Evolutionary conservation across 352 stramenopile genomes (phyloP).

Genomic region (Salisapilia sapeloensis): DNA sequence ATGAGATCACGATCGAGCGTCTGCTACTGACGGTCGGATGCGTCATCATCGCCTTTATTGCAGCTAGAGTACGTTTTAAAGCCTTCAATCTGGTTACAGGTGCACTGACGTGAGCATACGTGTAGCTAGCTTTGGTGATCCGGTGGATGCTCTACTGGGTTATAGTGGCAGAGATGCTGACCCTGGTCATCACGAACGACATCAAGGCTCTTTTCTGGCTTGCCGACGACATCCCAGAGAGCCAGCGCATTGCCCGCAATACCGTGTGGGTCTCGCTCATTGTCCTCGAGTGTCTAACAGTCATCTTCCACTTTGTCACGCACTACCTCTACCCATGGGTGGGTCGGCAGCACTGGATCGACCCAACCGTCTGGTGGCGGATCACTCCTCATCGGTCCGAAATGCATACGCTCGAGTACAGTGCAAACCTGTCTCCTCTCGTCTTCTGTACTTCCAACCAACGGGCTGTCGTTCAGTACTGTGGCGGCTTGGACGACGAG

Average conservation of each 20-base stretch:
- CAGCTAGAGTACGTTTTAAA: constrained; percentile 9
- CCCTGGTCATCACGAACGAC: constrained; percentile 22
- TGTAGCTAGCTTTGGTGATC: constrained; percentile 52
- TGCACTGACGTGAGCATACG: constrained; percentile 3
- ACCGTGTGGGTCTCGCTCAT: constrained; percentile 13
- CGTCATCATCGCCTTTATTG: constrained; percentile 21
- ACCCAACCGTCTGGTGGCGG: constrained; percentile 19
- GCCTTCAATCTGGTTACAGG: constrained; percentile 6
- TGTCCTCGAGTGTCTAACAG: constrained; percentile 19
- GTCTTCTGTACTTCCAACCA: too few species aligned
- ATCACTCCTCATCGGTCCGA: too few species aligned
- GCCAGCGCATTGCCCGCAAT: constrained; percentile 6
- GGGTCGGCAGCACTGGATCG: constrained; percentile 12
- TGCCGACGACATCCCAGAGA: constrained; percentile 11
- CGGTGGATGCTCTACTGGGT: constrained; percentile 78
- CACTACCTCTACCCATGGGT: constrained; percentile 35
- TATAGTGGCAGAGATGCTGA: constrained; percentile 41
- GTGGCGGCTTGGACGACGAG: constrained; percentile 19
- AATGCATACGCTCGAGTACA: constrained; percentile 9
- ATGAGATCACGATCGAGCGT: neutral
- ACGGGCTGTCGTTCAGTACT: constrained; percentile 22
- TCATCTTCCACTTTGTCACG: constrained; percentile 19
- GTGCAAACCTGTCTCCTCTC: constrained; percentile 4
- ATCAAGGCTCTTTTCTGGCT: constrained; percentile 33
- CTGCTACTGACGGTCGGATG: constrained; percentile 2